Percentiles rank a stretch among this genome's conserved stretches.
phyloP scores from a whole-genome alignment of 331 rosid genomes.

The Cydonia oblonga region DNA sequence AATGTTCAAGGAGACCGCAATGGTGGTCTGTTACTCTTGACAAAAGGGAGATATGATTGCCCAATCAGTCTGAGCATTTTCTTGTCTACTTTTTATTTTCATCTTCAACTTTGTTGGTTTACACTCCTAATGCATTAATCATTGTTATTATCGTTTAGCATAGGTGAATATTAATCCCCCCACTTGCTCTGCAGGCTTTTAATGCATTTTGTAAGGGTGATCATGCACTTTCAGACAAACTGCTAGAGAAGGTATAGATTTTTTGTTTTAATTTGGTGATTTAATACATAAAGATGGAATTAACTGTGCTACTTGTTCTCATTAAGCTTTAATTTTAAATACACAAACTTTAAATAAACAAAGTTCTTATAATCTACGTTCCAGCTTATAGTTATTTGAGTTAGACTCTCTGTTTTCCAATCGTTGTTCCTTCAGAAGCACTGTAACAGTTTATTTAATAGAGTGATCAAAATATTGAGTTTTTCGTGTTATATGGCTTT shows the following conservation, averaged over 20 bases:
- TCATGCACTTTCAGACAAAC: slow-evolving; percentile 19
- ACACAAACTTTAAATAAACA: not conserved
- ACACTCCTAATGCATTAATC: not conserved
- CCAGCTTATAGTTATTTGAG: not conserved
- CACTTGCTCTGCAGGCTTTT: slow-evolving; percentile 21
- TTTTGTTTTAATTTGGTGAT: not conserved
- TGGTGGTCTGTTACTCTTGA: not conserved
- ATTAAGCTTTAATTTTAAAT: not conserved
- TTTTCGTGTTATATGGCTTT: not conserved
- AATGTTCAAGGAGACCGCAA: not conserved
- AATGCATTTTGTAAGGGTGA: slow-evolving; percentile 26
- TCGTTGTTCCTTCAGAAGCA: not conserved
- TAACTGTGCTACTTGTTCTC: not conserved
- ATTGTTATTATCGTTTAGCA: not conserved
- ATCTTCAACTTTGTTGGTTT: not conserved
- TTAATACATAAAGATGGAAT: not conserved
- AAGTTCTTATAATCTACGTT: not conserved
- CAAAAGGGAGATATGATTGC: not conserved
- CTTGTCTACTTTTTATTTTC: not conserved
- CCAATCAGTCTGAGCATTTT: not conserved
- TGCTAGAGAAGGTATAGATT: slow-evolving; percentile 14
- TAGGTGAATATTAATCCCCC: not conserved
- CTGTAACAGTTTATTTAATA: not conserved
- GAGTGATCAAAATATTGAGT: not conserved
- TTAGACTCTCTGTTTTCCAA: not conserved